phyloP scores from a whole-genome alignment of 2,329 filamentous ascomycete species.

The Fusarium sororula region DNA sequence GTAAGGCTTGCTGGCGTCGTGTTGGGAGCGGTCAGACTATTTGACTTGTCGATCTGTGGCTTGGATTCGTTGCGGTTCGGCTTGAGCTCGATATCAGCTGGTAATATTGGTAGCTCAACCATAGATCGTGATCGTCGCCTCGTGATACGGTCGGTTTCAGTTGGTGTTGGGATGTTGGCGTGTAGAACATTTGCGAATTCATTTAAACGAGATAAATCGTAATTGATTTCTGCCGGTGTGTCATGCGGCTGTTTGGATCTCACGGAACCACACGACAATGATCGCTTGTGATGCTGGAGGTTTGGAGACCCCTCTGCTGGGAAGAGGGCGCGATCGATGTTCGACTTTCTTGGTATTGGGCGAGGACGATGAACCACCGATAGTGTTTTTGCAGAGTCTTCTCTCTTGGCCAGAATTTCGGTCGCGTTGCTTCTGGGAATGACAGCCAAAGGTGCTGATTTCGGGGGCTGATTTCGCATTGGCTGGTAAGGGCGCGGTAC shows the following conservation, averaged over 20 bases:
- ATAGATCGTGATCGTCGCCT: slow-evolving; percentile 42
- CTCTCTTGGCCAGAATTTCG: slow-evolving; percentile 1
- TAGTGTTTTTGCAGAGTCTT: slow-evolving; percentile 6
- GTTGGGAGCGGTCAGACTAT: neutral
- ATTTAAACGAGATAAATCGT: slow-evolving; percentile 57
- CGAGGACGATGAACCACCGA: slow-evolving; percentile 63
- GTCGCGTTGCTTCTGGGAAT: slow-evolving; percentile 31
- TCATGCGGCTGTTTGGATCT: slow-evolving; percentile 59
- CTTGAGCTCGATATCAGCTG: slow-evolving; percentile 5
- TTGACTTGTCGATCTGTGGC: neutral
- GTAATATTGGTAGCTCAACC: slow-evolving; percentile 35
- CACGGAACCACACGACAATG: slow-evolving; percentile 60
- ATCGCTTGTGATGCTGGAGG: slow-evolving; percentile 56
- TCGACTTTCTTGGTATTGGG: slow-evolving; percentile 61
- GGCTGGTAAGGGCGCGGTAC: slow-evolving; percentile 43
- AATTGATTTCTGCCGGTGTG: slow-evolving; percentile 55
- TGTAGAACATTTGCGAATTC: slow-evolving; percentile 40
- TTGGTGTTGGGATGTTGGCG: slow-evolving; percentile 7
- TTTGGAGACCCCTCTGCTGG: slow-evolving; percentile 52
- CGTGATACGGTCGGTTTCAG: slow-evolving; percentile 24
- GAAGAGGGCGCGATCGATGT: slow-evolving; percentile 58
- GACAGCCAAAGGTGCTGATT: slow-evolving; percentile 31
- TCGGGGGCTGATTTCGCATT: slow-evolving; percentile 1
- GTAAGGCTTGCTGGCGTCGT: slow-evolving; percentile 8
- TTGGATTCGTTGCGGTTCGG: slow-evolving; percentile 1